A percentile compares a stretch with the other conserved stretches of the same genome.
phyloP scores from a whole-genome alignment of 441 rosid genomes.

The Eutrema salsugineum region DNA sequence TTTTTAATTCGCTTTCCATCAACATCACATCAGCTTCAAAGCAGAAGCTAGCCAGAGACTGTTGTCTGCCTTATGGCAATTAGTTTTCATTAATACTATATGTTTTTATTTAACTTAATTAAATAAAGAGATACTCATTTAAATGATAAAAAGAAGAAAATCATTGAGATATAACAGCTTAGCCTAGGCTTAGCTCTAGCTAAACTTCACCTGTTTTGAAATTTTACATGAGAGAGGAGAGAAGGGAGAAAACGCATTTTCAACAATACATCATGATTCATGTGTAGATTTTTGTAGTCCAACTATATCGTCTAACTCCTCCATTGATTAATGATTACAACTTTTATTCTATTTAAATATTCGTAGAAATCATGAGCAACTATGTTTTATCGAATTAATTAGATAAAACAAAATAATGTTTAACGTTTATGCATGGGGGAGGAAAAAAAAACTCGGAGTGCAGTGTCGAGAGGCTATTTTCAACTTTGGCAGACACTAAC shows the following conservation, averaged over 20 bases:
- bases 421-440: neutral
- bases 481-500: conserved; percentile 28
- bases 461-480: conserved; percentile 27
- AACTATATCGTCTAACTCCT: neutral
- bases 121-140: neutral
- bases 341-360: neutral
- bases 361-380: neutral
- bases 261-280: conserved; percentile 21
- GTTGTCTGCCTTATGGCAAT: conserved; percentile 12
- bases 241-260: neutral
- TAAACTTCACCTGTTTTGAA: conserved; percentile 4
- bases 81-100: conserved; percentile 6
- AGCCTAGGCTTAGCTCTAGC: conserved; percentile 19
- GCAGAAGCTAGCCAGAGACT: conserved; percentile 34
- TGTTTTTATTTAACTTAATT: neutral
- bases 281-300: neutral
- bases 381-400: neutral
- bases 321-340: neutral
- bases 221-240: neutral
- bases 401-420: neutral
- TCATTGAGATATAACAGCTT: neutral
- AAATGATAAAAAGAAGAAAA: neutral
- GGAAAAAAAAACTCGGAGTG: conserved; percentile 15
- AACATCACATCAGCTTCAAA: conserved; percentile 48
- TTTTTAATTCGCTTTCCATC: conserved; percentile 38